phyloP scores from a whole-genome alignment of 2,329 filamentous ascomycete species.

The Teratosphaeria epicoccoides region DNA sequence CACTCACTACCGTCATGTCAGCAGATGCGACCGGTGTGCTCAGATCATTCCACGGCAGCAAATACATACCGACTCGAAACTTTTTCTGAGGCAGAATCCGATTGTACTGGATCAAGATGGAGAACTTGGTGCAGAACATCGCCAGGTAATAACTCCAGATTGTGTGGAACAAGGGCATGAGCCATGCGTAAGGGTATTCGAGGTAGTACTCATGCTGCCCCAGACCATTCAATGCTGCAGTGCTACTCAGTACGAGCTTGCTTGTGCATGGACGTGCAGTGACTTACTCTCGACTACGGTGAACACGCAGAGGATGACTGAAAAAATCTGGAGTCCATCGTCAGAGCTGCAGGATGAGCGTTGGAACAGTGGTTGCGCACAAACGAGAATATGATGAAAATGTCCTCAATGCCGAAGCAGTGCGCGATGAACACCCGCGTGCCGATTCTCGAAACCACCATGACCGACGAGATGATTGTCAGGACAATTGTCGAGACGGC shows the following conservation, averaged over 20 bases:
- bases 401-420: conserved; percentile 15
- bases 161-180: conserved; percentile 10
- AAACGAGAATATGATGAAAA: conserved; percentile 13
- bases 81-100: conserved; percentile 31
- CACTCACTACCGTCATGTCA: not conserved
- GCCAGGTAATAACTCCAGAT: conserved; percentile 34
- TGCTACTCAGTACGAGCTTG: not conserved
- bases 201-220: not conserved
- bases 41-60: not conserved
- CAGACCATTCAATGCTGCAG: not conserved
- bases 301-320: not conserved
- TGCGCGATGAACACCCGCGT: not conserved
- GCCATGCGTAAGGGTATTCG: not conserved
- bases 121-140: conserved; percentile 32
- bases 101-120: conserved; percentile 40
- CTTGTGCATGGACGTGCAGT: not conserved
- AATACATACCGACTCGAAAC: not conserved
- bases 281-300: not conserved
- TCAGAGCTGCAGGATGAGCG: not conserved
- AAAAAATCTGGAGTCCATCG: not conserved
- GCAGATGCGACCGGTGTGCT: not conserved
- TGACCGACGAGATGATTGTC: not conserved
- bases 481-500: not conserved
- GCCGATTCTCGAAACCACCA: not conserved
- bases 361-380: not conserved